Percentiles rank a stretch among this genome's conserved stretches.
Evolutionary conservation across 768 basidiomycete genomes (phyloP).

Genomic region (Boletus vermiculosoides): DNA sequence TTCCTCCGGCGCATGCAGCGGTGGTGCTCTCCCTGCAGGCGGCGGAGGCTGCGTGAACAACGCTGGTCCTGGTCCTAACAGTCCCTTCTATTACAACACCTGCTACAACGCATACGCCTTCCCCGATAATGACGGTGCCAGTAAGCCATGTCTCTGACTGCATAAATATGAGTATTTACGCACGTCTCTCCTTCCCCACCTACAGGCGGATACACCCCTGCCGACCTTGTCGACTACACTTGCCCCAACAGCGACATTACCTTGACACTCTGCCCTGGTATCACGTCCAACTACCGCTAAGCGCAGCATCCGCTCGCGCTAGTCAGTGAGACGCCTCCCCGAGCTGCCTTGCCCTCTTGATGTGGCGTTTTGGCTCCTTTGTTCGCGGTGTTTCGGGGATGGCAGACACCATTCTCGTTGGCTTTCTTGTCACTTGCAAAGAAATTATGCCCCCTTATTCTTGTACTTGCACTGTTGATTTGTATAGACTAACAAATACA

Average conservation of each 20-base stretch:
- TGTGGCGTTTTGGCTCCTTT: too few relatives aligned
- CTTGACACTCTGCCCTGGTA: slow-evolving; percentile 30
- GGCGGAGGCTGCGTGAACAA: slow-evolving; percentile 30
- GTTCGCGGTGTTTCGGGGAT: neutral
- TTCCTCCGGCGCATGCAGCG: slow-evolving; percentile 25
- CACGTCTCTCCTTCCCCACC: neutral
- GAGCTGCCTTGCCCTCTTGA: neutral
- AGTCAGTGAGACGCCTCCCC: neutral
- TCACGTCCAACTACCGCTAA: slow-evolving; percentile 18
- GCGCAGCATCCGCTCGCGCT: neutral
- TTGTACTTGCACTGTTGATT: neutral
- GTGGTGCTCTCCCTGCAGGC: slow-evolving; percentile 27
- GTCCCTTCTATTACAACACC: slow-evolving; percentile 27
- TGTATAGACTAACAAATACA: neutral
- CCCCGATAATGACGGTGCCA: slow-evolving; percentile 33
- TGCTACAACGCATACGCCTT: slow-evolving; percentile 35
- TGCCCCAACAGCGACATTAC: slow-evolving; percentile 29
- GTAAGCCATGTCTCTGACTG: slow-evolving; percentile 10
- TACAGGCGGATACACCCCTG: slow-evolving; percentile 27
- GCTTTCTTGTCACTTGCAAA: neutral
- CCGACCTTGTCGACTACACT: slow-evolving; percentile 31
- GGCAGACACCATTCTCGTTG: neutral
- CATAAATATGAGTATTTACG: too few relatives aligned
- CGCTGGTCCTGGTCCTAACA: slow-evolving; percentile 32
- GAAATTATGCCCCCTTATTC: neutral